A percentile compares a stretch with the other conserved stretches of the same genome.
phyloP scores from a whole-genome alignment of 2,329 filamentous ascomycete genomes.

The Macrophomina pseudophaseolina region DNA sequence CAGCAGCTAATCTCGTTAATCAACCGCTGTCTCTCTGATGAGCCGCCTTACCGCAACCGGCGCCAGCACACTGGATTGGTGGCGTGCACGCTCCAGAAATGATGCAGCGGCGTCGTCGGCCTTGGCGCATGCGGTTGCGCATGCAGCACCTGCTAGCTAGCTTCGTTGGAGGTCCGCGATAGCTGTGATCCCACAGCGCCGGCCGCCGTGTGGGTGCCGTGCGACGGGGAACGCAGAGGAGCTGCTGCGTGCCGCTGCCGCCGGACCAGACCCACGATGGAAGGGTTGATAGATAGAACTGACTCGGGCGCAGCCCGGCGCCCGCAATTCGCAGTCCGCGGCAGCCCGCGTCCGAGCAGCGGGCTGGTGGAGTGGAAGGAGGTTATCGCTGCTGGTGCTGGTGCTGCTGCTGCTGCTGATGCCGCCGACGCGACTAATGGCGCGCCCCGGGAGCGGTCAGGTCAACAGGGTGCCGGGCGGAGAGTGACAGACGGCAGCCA shows the following conservation, averaged over 20 bases:
- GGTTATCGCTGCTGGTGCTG: background rate
- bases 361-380: background rate
- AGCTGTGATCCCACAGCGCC: slow-evolving; percentile 2
- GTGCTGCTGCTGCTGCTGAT: background rate
- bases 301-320: slow-evolving; percentile 5
- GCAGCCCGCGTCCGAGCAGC: slow-evolving; percentile 6
- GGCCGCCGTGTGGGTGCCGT: background rate
- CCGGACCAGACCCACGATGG: background rate
- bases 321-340: background rate
- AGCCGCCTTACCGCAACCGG: slow-evolving; percentile 23
- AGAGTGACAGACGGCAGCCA: background rate
- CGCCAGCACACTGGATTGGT: slow-evolving; percentile 13
- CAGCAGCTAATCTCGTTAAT: slow-evolving; percentile 25
- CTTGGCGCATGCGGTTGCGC: slow-evolving; percentile 23
- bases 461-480: background rate
- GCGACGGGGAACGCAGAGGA: slow-evolving; percentile 3
- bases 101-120: slow-evolving; percentile 21
- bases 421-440: slow-evolving; percentile 1
- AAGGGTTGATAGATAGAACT: background rate
- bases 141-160: background rate
- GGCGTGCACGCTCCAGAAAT: slow-evolving; percentile 22
- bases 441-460: background rate
- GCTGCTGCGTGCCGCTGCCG: background rate
- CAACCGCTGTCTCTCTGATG: slow-evolving; percentile 19
- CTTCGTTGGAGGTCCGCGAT: background rate